Percentiles rank a stretch among this genome's conserved stretches.
phyloP scores from a whole-genome alignment of 2,329 filamentous ascomycete species.

The Botryotinia calthae region DNA sequence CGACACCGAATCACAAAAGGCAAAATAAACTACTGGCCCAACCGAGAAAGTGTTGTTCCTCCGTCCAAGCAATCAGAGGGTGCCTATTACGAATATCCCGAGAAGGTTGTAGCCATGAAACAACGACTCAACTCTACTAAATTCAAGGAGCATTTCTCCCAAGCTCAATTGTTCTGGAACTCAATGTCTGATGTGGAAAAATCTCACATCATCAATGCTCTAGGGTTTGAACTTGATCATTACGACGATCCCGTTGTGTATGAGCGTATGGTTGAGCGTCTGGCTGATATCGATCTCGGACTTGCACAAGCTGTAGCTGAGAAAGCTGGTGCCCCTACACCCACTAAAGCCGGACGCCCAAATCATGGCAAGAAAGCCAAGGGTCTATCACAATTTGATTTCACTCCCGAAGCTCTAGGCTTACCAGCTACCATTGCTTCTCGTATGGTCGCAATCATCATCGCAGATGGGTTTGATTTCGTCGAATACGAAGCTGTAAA shows the following conservation, averaged over 20 bases:
- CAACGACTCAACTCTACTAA: slow-evolving; percentile 65
- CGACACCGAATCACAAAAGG: slow-evolving; percentile 72
- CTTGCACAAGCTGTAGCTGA: slow-evolving; percentile 68
- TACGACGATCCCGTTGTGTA: slow-evolving; percentile 79
- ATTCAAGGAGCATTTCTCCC: slow-evolving; percentile 74
- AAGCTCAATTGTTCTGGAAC: slow-evolving; percentile 83
- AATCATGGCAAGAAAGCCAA: slow-evolving; percentile 70
- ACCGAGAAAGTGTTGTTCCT: slow-evolving; percentile 62
- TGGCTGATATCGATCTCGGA: slow-evolving; percentile 69
- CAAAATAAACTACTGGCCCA: slow-evolving; percentile 77
- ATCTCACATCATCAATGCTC: slow-evolving; percentile 56
- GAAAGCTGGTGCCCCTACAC: slow-evolving; percentile 63
- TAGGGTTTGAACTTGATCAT: slow-evolving; percentile 74
- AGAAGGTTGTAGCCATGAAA: slow-evolving; percentile 69
- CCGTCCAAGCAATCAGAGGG: slow-evolving; percentile 62
- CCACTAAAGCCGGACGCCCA: slow-evolving; percentile 49
- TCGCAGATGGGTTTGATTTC: slow-evolving; percentile 74
- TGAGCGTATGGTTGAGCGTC: slow-evolving; percentile 62
- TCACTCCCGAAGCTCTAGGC: slow-evolving; percentile 49
- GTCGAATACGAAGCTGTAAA: slow-evolving; percentile 64
- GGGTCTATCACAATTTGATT: slow-evolving; percentile 67
- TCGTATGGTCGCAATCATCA: slow-evolving; percentile 70
- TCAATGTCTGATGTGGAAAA: slow-evolving; percentile 67
- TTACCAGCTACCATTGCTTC: slow-evolving; percentile 63
- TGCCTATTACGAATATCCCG: slow-evolving; percentile 66